Percentiles rank a stretch among this genome's conserved stretches.
Evolutionary conservation across 2,329 filamentous ascomycete genomes (phyloP).

Genomic region (Fonsecaea multimorphosa): DNA sequence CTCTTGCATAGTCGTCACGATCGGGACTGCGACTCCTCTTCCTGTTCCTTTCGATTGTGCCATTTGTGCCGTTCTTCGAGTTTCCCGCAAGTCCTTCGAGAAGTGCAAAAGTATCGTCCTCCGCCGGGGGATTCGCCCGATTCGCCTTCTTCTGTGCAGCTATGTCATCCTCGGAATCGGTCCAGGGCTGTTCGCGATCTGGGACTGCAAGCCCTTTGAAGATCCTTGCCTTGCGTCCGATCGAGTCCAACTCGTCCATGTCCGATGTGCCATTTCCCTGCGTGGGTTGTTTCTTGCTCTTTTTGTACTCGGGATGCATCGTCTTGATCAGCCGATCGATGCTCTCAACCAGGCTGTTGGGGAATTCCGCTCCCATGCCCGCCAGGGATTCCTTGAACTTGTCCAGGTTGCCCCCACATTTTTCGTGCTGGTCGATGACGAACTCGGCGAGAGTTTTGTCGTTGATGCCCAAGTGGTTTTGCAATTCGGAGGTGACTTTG

Average conservation of each 20-base stretch:
- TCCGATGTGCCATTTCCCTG: slow-evolving; percentile 46
- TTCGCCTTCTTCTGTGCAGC: slow-evolving; percentile 34
- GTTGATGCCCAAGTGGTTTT: slow-evolving; percentile 89
- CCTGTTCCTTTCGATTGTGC: slow-evolving; percentile 49
- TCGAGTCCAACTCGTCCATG: slow-evolving; percentile 50
- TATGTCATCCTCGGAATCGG: slow-evolving; percentile 54
- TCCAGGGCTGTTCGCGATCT: slow-evolving; percentile 69
- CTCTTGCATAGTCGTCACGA: slow-evolving; percentile 56
- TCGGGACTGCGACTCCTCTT: slow-evolving; percentile 63
- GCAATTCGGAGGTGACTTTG: slow-evolving; percentile 90
- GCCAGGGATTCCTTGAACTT: slow-evolving; percentile 80
- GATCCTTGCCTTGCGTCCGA: slow-evolving; percentile 79
- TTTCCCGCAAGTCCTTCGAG: slow-evolving; percentile 84
- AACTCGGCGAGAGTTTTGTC: slow-evolving; percentile 98
- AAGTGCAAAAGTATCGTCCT: slow-evolving; percentile 91
- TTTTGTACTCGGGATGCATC: slow-evolving; percentile 89
- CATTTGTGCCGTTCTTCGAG: slow-evolving; percentile 50
- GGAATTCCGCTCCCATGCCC: slow-evolving; percentile 80
- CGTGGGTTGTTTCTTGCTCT: slow-evolving; percentile 55
- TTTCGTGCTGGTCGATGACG: slow-evolving; percentile 85
- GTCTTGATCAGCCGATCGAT: slow-evolving; percentile 86
- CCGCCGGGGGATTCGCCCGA: slow-evolving; percentile 48
- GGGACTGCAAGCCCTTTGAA: slow-evolving; percentile 90
- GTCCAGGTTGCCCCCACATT: slow-evolving; percentile 67
- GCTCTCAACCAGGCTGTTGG: slow-evolving; percentile 84